A percentile compares a stretch with the other conserved stretches of the same genome.
Conservation (phyloP, 2,329 filamentous ascomycete genomes). For the Stachybotrys echinatus region DNA sequence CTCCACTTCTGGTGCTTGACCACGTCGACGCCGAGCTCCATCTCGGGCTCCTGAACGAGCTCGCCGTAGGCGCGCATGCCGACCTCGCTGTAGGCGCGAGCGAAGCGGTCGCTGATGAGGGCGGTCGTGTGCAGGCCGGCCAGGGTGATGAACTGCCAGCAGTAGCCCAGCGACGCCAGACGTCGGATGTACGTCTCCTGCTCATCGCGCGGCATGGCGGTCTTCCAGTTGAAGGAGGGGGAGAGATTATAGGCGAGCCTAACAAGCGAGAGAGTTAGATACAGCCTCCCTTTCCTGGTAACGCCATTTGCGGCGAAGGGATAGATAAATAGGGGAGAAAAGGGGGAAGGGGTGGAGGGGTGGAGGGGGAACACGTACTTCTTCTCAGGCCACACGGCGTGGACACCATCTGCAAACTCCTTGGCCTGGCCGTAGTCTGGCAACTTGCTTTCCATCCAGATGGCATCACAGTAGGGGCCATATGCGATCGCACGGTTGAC, state of each 20-base stretch:
- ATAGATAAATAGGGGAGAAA: too few species aligned
- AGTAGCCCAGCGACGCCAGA: slow-evolving; percentile 84
- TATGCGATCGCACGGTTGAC: slow-evolving; percentile 88
- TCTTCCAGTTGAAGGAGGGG: slow-evolving; percentile 99
- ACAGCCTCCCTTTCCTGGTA: too few species aligned
- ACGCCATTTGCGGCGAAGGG: too few species aligned
- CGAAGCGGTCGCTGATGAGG: slow-evolving; percentile 85
- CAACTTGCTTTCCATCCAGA: slow-evolving; percentile 99
- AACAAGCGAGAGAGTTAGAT: too few species aligned
- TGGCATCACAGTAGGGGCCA: slow-evolving; percentile 88
- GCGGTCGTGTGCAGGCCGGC: slow-evolving; percentile 94
- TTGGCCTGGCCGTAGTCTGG: slow-evolving; percentile 87
- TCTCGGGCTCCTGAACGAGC: slow-evolving; percentile 96
- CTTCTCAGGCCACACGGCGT: slow-evolving; percentile 91
- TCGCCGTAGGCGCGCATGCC: slow-evolving; percentile 98
- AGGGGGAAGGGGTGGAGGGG: neutral
- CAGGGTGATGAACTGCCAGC: slow-evolving; percentile 99
- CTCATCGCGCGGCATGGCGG: slow-evolving; percentile 84
- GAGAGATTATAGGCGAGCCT: slow-evolving; percentile 97
- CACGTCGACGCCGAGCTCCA: slow-evolving; percentile 83
- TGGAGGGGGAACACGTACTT: slow-evolving; percentile 57
- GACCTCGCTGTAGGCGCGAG: slow-evolving; percentile 69
- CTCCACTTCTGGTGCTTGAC: slow-evolving; percentile 99
- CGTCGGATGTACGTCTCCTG: slow-evolving; percentile 97
- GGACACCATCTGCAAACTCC: slow-evolving; percentile 90